Base-by-base conservation (phyloP, 352 stramenopile species). In the Stramenopiles sp. region DNA sequence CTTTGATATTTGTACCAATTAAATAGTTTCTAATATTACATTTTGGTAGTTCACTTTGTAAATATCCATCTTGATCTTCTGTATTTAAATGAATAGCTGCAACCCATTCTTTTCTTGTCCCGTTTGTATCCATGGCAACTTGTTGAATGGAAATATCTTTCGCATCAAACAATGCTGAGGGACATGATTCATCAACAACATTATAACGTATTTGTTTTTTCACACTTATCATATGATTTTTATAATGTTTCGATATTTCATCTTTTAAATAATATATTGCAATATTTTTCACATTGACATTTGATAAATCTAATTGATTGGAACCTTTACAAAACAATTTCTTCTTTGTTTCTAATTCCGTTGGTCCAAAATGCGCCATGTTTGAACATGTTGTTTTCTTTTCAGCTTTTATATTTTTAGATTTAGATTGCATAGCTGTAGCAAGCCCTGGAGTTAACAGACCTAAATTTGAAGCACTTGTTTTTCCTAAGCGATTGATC, bases 91-190 rank as follows among this genome's bases (percentile, higher is more conserved):
- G 4, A 7, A 76, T 33, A 13, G 13, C 65, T 4, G 65, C 65
- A 13, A 13, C 65, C 65, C 65, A 76, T 13, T 76, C 65, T 20
- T 76, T 76, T 4, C 4, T 53, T 69, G 53, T 76, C 31, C 65
- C 65, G 30, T 33, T 7, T 20, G 65, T 20, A 13, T 76, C 13
- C 65, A 76, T 76, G 4, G 65, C 65, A 4, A 76, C 65, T 33
- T 76, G 65, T 33, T 76, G 65, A 33, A 76, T 76, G 65, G 65
- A 76, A 76, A 76, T 76, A 33, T 76, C 65, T 4, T 76, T 13
- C 13, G 65, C 65, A 20, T 31, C 31, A 20, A 76, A 76, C 65
- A 76, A 33, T 7, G 4, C 7, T 31, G 65, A 76, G 30, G 65
- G 65, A 20, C 65, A 76, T 20, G 65, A 13, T 13, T 31, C 13